phyloP scores from a whole-genome alignment of 495 filamentous ascomycete genomes.

The Polyplosphaeria fusca region DNA sequence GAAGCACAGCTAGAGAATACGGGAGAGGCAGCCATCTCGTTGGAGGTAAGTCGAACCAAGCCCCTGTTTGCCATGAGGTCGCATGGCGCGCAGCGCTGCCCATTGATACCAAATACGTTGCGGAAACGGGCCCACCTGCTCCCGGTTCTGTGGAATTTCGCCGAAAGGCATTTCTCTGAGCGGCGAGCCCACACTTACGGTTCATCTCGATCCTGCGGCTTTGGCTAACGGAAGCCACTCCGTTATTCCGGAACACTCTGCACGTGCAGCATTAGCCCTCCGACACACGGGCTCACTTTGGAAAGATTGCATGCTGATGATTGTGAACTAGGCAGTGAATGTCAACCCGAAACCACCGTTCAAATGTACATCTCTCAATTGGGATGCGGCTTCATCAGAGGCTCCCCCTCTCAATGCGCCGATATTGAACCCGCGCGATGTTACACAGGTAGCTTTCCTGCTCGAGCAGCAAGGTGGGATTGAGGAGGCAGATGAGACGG shows the following conservation, averaged over 20 bases:
- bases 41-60: slow-evolving; percentile 52
- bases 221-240: slow-evolving; percentile 3
- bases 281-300: too few relatives aligned
- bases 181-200: too few relatives aligned
- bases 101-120: slow-evolving; percentile 13
- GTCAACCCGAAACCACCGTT: slow-evolving; percentile 56
- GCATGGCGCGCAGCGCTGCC: background rate
- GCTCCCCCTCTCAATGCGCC: slow-evolving; percentile 47
- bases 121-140: too few relatives aligned
- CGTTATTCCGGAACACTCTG: background rate
- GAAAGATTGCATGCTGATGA: too few relatives aligned
- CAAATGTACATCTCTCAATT: slow-evolving; percentile 56
- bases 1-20: slow-evolving; percentile 96
- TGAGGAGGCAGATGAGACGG: slow-evolving; percentile 46
- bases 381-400: slow-evolving; percentile 47
- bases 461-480: slow-evolving; percentile 63
- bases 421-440: slow-evolving; percentile 77
- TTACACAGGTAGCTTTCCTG: slow-evolving; percentile 87
- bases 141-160: too few relatives aligned
- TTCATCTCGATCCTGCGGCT: slow-evolving; percentile 40
- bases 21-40: slow-evolving; percentile 61
- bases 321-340: slow-evolving; percentile 47
- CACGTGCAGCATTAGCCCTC: too few relatives aligned
- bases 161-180: too few relatives aligned
- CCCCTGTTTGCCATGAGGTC: background rate